Conservation (phyloP, 805 yeast genomes). For the Tetrapisispora fleetii region DNA sequence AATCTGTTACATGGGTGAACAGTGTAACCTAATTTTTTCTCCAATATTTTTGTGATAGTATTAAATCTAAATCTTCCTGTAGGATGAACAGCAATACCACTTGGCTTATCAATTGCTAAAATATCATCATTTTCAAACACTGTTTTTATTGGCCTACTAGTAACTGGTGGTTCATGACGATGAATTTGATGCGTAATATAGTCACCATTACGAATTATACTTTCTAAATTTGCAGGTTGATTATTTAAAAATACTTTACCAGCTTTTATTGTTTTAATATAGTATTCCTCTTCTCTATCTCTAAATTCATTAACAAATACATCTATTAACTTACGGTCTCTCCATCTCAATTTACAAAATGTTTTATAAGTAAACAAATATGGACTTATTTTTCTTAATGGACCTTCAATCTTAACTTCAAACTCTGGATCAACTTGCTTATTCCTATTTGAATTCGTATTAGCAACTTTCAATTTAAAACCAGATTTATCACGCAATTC, state of each 20-base stretch:
- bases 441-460: conserved; percentile 28
- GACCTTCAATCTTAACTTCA: conserved; percentile 45
- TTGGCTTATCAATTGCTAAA: conserved; percentile 83
- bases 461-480: conserved; percentile 21
- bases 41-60: conserved; percentile 67
- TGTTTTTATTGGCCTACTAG: conserved; percentile 45
- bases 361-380: conserved; percentile 86
- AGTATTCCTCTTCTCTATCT: conserved; percentile 61
- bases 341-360: conserved; percentile 86
- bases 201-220: conserved; percentile 72
- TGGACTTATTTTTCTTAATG: conserved; percentile 66
- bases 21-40: conserved; percentile 52
- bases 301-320: conserved; percentile 79
- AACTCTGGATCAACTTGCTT: conserved; percentile 55
- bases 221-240: conserved; percentile 50
- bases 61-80: conserved; percentile 75
- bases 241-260: conserved; percentile 76
- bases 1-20: conserved; percentile 86
- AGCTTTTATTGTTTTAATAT: conserved; percentile 39
- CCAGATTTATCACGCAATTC: conserved; percentile 23
- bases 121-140: conserved; percentile 67
- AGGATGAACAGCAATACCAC: conserved; percentile 94
- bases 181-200: conserved; percentile 69
- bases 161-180: conserved; percentile 84
- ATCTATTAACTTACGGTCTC: conserved; percentile 69